phyloP scores from a whole-genome alignment of 352 stramenopile species.

The Pythium sp. region DNA sequence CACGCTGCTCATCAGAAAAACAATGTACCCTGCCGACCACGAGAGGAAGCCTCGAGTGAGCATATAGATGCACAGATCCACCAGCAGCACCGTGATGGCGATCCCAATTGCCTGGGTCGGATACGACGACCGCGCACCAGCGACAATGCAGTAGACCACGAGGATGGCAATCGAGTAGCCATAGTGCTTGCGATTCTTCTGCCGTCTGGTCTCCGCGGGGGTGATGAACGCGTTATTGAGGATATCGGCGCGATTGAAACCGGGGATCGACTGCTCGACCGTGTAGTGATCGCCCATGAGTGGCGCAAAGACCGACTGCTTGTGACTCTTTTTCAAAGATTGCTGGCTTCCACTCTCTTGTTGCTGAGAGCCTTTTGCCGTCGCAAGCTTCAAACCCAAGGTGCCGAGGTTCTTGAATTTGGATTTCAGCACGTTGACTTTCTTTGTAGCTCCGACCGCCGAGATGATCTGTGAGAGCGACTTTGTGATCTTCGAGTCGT shows the following conservation, averaged over 20 bases:
- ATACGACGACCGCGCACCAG: constrained; percentile 49
- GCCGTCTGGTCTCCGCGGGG: constrained; percentile 37
- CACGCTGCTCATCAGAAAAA: constrained; percentile 70
- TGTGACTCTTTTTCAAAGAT: constrained; percentile 29
- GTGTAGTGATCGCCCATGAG: constrained; percentile 81
- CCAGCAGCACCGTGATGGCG: constrained; percentile 57
- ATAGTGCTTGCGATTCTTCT: constrained; percentile 58
- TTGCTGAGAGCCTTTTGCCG: constrained; percentile 28
- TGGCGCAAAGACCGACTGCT: constrained; percentile 69
- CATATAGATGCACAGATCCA: constrained; percentile 78
- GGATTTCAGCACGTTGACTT: constrained; percentile 69
- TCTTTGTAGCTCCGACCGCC: constrained; percentile 71
- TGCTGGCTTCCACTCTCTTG: constrained; percentile 11
- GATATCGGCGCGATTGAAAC: constrained; percentile 71
- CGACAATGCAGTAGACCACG: constrained; percentile 60
- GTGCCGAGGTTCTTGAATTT: constrained; percentile 85
- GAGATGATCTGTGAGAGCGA: constrained; percentile 79
- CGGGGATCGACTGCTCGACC: constrained; percentile 69
- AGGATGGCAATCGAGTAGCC: constrained; percentile 41
- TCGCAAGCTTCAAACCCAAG: constrained; percentile 68
- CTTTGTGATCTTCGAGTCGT: constrained; percentile 84
- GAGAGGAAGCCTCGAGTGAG: constrained; percentile 59
- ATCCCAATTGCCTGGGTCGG: constrained; percentile 61
- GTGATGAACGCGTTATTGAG: constrained; percentile 81
- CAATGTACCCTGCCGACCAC: constrained; percentile 81